phyloP scores from a whole-genome alignment of 176 grass and related monocot species.

The Musa beccarii region DNA sequence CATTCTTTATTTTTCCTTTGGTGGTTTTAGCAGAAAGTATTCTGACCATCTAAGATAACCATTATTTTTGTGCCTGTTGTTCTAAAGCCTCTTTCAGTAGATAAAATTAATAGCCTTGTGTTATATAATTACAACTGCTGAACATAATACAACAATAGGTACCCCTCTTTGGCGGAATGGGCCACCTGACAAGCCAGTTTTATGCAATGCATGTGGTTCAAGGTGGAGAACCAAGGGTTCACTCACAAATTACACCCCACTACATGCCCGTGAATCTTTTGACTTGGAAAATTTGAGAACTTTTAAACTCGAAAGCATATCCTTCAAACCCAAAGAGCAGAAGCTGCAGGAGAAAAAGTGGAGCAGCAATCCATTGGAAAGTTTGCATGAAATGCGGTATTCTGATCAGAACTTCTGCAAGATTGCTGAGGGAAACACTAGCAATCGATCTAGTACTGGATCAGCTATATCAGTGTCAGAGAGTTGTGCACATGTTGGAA shows the following conservation, averaged over 20 bases:
- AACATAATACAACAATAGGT: constrained; percentile 31
- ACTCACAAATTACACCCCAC: constrained; percentile 74
- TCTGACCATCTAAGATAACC: no score
- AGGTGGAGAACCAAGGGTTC: constrained; percentile 90
- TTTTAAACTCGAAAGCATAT: constrained; percentile 37
- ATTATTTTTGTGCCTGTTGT: no score
- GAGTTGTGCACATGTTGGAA: constrained; percentile 57
- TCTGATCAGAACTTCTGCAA: constrained; percentile 63
- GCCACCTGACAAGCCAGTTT: constrained; percentile 74
- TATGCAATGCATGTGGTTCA: constrained; percentile 94
- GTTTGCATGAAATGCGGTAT: not conserved
- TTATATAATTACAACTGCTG: no score
- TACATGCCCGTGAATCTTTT: constrained; percentile 55
- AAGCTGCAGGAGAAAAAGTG: constrained; percentile 1
- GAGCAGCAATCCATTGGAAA: not conserved
- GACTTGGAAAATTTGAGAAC: constrained; percentile 50
- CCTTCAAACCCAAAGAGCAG: constrained; percentile 18
- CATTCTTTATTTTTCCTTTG: no score
- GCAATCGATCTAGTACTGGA: constrained; percentile 67
- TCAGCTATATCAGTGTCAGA: constrained; percentile 77
- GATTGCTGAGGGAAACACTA: constrained; percentile 43
- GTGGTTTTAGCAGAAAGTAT: no score
- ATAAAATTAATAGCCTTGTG: no score
- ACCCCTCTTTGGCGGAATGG: constrained; percentile 96
- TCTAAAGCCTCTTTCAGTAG: no score